Evolutionary conservation across 352 stramenopile genomes (phyloP).

Genomic region (Pythium grandisporangium): DNA sequence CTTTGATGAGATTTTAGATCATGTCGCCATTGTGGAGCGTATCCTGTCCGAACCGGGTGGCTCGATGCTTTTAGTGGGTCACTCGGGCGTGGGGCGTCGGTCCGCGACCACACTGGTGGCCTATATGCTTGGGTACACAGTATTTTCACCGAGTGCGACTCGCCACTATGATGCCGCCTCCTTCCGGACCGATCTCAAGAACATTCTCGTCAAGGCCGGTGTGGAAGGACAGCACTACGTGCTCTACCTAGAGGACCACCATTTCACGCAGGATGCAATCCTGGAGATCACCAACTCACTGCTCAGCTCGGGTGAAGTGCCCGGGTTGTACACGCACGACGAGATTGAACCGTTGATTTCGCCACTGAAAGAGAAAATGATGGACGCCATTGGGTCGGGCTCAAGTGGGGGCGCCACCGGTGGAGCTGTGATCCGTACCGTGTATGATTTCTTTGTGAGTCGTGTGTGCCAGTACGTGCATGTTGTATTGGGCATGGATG

Average conservation of each 20-base stretch:
- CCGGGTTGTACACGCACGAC: conserved; percentile 90
- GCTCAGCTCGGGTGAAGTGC: conserved; percentile 88
- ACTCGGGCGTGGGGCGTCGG: conserved; percentile 81
- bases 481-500: conserved; percentile 74
- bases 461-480: conserved; percentile 87
- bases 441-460: conserved; percentile 92
- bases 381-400: conserved; percentile 60
- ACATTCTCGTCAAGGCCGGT: conserved; percentile 71
- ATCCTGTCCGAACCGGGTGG: conserved; percentile 80
- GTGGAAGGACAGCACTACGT: conserved; percentile 82
- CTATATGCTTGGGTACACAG: conserved; percentile 86
- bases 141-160: conserved; percentile 77
- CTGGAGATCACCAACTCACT: conserved; percentile 91
- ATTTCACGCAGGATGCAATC: conserved; percentile 85
- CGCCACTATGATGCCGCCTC: conserved; percentile 58
- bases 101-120: conserved; percentile 78
- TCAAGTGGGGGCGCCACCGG: conserved; percentile 33
- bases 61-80: conserved; percentile 86
- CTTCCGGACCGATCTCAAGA: conserved; percentile 88
- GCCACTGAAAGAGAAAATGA: conserved; percentile 86
- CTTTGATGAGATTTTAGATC: conserved; percentile 89
- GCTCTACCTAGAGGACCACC: conserved; percentile 91
- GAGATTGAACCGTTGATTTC: conserved; percentile 90
- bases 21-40: conserved; percentile 86
- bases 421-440: no score